These are phyloP conservation scores for Brassica incana DNA, from an alignment of 345 rosid genomes.

Conservation along the genomic window DNA sequence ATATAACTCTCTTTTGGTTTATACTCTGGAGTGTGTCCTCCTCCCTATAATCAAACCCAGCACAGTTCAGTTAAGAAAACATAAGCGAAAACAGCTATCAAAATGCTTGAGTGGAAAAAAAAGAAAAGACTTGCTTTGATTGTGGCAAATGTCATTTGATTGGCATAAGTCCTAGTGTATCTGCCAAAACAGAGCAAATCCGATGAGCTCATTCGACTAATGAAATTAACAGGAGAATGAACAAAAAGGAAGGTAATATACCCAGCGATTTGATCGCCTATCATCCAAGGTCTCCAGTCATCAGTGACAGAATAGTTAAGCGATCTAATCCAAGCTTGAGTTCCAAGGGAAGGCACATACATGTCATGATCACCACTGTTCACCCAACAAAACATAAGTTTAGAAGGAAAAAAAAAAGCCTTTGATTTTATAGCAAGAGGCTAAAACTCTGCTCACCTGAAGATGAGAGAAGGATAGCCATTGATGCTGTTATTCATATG, in stretches of 20 bases:
- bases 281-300: slow-evolving; percentile 68
- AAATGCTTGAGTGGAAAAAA: not conserved
- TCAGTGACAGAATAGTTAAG: slow-evolving; percentile 54
- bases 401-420: not conserved
- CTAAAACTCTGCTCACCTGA: slow-evolving; percentile 24
- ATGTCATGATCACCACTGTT: not conserved
- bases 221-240: not conserved
- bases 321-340: slow-evolving; percentile 65
- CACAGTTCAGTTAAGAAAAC: not conserved
- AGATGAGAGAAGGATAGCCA: slow-evolving; percentile 34
- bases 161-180: slow-evolving; percentile 66
- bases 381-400: slow-evolving; percentile 16
- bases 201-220: slow-evolving; percentile 1
- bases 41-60: slow-evolving; percentile 47
- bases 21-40: slow-evolving; percentile 63
- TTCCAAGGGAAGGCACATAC: slow-evolving; percentile 13
- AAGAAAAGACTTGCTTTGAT: not conserved
- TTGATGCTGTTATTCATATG: slow-evolving; percentile 30
- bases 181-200: slow-evolving; percentile 17
- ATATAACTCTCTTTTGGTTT: slow-evolving; percentile 52
- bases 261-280: slow-evolving; percentile 55
- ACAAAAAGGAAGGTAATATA: not conserved
- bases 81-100: not conserved
- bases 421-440: slow-evolving; percentile 8
- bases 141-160: slow-evolving; percentile 57